Evolutionary conservation across 495 filamentous ascomycete species (phyloP).

Genomic region (Penicillium steckii): DNA sequence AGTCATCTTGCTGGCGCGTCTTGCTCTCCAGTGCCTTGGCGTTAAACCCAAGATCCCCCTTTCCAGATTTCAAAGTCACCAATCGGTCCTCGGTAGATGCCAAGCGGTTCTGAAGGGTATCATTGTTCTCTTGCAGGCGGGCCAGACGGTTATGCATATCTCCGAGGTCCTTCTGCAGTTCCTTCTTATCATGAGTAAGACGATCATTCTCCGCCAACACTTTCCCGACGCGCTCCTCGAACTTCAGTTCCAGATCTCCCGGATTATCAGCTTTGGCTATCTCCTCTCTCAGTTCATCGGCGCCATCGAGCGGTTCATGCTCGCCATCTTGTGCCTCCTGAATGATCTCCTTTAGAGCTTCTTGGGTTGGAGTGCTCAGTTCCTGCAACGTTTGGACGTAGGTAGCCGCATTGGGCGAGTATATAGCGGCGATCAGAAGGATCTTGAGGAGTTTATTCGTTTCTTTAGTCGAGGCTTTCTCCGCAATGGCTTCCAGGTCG

Average conservation of each 20-base stretch:
- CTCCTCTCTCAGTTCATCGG: slow-evolving; percentile 39
- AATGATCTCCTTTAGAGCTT: slow-evolving; percentile 49
- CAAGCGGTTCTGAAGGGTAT: slow-evolving; percentile 46
- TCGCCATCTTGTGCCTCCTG: slow-evolving; percentile 46
- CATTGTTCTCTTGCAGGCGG: slow-evolving; percentile 57
- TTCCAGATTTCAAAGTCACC: slow-evolving; percentile 42
- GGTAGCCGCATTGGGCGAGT: slow-evolving; percentile 51
- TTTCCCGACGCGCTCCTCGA: slow-evolving; percentile 55
- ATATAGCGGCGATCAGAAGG: slow-evolving; percentile 61
- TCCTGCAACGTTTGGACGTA: slow-evolving; percentile 55
- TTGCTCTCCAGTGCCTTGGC: slow-evolving; percentile 46
- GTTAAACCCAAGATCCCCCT: slow-evolving; percentile 43
- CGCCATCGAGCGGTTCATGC: slow-evolving; percentile 33
- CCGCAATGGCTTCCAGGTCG: slow-evolving; percentile 60
- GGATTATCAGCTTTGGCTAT: slow-evolving; percentile 30
- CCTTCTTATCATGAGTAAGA: slow-evolving; percentile 50
- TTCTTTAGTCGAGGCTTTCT: slow-evolving; percentile 39
- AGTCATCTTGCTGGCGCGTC: slow-evolving; percentile 52
- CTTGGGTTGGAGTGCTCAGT: slow-evolving; percentile 45
- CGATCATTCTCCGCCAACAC: slow-evolving; percentile 49
- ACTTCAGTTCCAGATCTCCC: slow-evolving; percentile 50
- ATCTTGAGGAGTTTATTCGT: slow-evolving; percentile 61
- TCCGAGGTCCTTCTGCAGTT: slow-evolving; percentile 50
- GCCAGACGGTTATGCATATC: slow-evolving; percentile 57
- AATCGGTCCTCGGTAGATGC: slow-evolving; percentile 48